Base-by-base conservation (phyloP, 2,329 filamentous ascomycete species). In the Alternaria triticina region DNA sequence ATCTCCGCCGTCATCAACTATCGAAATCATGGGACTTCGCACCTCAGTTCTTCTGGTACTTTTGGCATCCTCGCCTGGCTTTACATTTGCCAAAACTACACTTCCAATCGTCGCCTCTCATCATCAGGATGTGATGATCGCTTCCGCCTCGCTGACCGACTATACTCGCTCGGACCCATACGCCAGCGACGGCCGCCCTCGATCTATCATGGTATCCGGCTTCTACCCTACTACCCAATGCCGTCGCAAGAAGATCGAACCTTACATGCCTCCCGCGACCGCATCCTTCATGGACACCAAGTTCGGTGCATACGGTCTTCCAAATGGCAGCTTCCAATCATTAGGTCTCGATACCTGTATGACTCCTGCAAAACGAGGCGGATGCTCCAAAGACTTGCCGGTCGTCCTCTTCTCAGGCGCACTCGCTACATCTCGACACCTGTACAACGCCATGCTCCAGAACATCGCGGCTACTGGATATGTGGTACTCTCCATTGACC, bases 391-490 rank as follows among this genome's bases (percentile, higher is more conserved):
- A n/a, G 50, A 20, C 20, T 50, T 66, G 2, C 72, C 71, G 0
- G 63, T 76, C 7, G 65, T 85, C 9, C 33, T 86, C 3, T 83
- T 87, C 61, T 84, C 82, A 0, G 80, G 83, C 1, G 85, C 83
- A 3, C 76, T 82, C n/a, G 80, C 79, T 4, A 79, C 79, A 20
- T 81, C 83, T 0, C 78, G 84, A 1, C 70, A 83, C 2, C 46
- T 84, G 0, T 83, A 86, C 67, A 80, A 74, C 8, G 78, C 76
- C 4, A 78, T 83, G 69, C 80, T 83, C 4, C 79, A 81, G 13
- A 81, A 82, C 1, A 71, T 87, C 2, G 83, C 85, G 0, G 83
- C 82, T 36, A 73, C 80, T 7, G 85, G 85, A 0, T 85, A 82
- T 55, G 67, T 81, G 0, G 82, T 87, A 4, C 70, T 86, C 15